phyloP scores from a whole-genome alignment of 23 red algal species.

The Rhodosorus marinus region DNA sequence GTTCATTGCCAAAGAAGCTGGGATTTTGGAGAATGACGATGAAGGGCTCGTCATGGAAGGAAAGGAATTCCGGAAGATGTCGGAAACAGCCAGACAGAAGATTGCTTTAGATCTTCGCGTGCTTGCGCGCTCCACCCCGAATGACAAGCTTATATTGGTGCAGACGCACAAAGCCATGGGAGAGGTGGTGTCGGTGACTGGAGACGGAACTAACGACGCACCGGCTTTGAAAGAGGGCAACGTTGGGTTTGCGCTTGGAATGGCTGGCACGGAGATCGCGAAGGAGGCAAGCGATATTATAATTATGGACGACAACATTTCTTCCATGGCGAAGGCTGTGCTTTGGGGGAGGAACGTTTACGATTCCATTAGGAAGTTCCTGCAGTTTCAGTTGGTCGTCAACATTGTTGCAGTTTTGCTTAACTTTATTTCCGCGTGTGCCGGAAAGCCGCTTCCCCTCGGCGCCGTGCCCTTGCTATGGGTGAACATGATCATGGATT shows the following conservation, averaged over 20 bases:
- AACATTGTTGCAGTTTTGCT: conserved; percentile 81
- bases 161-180: conserved; percentile 29
- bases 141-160: conserved; percentile 72
- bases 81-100: conserved; percentile 7
- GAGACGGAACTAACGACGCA: conserved; percentile 87
- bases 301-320: conserved; percentile 75
- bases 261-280: conserved; percentile 75
- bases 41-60: conserved; percentile 44
- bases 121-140: conserved; percentile 64
- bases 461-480: conserved; percentile 69
- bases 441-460: conserved; percentile 38
- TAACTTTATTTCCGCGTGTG: conserved; percentile 76
- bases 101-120: conserved; percentile 46
- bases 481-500: conserved; percentile 98
- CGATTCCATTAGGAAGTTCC: conserved; percentile 64
- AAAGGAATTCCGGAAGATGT: conserved; percentile 43
- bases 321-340: conserved; percentile 75
- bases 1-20: conserved; percentile 45
- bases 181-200: conserved; percentile 80
- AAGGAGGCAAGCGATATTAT: conserved; percentile 90
- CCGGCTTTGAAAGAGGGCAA: conserved; percentile 77
- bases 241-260: conserved; percentile 72
- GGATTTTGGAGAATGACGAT: conserved; percentile 23
- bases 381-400: conserved; percentile 85
- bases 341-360: conserved; percentile 85